Base-by-base conservation (phyloP, 306 rosid species). In the Prinsepia uniflora region DNA sequence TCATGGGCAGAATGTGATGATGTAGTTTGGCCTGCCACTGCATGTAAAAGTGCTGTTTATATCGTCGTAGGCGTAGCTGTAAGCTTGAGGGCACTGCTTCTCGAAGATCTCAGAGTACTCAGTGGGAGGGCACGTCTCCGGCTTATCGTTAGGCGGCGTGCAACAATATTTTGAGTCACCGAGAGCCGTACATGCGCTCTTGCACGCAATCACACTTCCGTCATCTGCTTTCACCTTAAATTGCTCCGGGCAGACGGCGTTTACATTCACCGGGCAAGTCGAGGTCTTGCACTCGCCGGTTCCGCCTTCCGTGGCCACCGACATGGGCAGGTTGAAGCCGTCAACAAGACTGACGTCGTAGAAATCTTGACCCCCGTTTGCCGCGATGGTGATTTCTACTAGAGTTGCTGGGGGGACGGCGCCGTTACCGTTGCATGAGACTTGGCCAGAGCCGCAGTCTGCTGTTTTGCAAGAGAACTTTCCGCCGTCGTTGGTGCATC, bases 341-440 rank as follows among this genome's bases (percentile, higher is more conserved):
- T 89, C 91, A 5, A 89, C 96, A 20, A 89, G 89, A 65, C 96
- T 86, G 2, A 89, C 91, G 62, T 88, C 95, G 72, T 79, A 89
- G 85, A 79, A 89, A 39, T 89, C 91, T 4, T 82, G 87, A 15
- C 89, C 89, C 0, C 80, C 84, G 10, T 82, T 80, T 0, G 73
- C 84, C 76, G 81, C 83, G 0, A 86, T 57, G 0, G 89, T 89
- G 77, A 86, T 84, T 47, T 89, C 91, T 0, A 86, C 96, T 0
- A 89, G 78, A 0, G 88, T 84, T 19, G 88, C 87, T 0, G 96
- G 96, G 0, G 92, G 88, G 6, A 34, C 40, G 0, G 84, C 90
- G 18, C 80, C 77, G 3, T 74, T 36, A 0, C 91, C 88, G 10
- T 60, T 57, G 72, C 96, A 89, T 75, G 78, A 77, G 0, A 86